phyloP scores from a whole-genome alignment of 495 filamentous ascomycete species.

The Sporormia fimetaria region DNA sequence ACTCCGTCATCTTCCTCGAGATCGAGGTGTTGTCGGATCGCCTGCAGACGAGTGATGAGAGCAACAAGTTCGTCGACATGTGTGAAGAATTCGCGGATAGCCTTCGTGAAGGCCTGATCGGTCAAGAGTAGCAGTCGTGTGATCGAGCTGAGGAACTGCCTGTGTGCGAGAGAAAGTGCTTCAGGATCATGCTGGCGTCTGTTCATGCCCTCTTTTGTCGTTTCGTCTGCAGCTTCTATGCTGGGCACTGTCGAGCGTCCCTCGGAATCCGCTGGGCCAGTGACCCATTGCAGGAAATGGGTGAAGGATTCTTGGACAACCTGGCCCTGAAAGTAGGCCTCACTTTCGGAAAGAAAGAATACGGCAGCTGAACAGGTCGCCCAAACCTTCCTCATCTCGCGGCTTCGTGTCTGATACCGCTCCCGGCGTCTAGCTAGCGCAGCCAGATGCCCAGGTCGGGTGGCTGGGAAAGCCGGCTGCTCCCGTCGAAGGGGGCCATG shows the following conservation, averaged over 20 bases:
- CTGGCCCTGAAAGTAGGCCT: constrained; percentile 80
- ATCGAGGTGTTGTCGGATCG: constrained; percentile 60
- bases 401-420: constrained; percentile 45
- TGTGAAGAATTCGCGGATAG: constrained; percentile 58
- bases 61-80: constrained; percentile 68
- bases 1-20: constrained; percentile 69
- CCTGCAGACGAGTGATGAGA: constrained; percentile 57
- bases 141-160: constrained; percentile 57
- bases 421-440: constrained; percentile 46
- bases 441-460: constrained; percentile 45
- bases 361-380: constrained; percentile 70
- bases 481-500: constrained; percentile 63
- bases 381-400: constrained; percentile 69
- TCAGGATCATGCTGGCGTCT: constrained; percentile 59
- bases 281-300: constrained; percentile 43
- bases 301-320: constrained; percentile 69
- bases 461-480: constrained; percentile 57
- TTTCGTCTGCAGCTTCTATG: neutral
- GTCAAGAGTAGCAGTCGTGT: constrained; percentile 59
- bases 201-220: constrained; percentile 2
- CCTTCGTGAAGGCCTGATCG: constrained; percentile 53
- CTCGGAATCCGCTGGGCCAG: neutral
- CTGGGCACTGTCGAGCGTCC: neutral
- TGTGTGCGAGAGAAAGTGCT: constrained; percentile 66
- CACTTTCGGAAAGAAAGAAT: constrained; percentile 77